phyloP scores from a whole-genome alignment of 176 grass and related monocot genomes.

The Otatea glauca region DNA sequence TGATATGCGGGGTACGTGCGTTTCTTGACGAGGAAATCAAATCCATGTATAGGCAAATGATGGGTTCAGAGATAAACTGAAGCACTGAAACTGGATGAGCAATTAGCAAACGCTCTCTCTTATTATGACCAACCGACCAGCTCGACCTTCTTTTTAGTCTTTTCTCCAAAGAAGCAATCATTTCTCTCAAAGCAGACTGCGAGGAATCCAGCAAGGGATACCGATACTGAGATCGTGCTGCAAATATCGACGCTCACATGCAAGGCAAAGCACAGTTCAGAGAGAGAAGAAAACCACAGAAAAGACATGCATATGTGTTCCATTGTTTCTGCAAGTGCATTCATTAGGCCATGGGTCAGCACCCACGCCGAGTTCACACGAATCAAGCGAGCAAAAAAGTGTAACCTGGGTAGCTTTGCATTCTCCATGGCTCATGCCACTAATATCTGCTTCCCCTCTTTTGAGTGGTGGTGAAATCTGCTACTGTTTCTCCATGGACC shows the following conservation, averaged over 20 bases:
- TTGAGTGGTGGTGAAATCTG: not conserved
- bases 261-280: conserved; percentile 6
- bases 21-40: conserved; percentile 29
- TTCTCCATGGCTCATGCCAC: conserved; percentile 32
- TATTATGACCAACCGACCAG: conserved; percentile 27
- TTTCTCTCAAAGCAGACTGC: not conserved
- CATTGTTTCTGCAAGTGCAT: conserved; percentile 36
- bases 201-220: not conserved
- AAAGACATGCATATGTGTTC: conserved; percentile 16
- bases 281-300: conserved; percentile 2
- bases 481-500: not conserved
- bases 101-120: not conserved
- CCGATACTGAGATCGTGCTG: not conserved
- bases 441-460: conserved; percentile 33
- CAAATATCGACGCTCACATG: conserved; percentile 27
- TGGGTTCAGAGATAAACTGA: conserved; percentile 10
- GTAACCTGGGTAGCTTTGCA: not conserved
- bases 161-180: conserved; percentile 2
- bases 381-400: conserved; percentile 16
- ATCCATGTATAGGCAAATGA: not conserved
- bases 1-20: not conserved
- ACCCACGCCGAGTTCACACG: conserved; percentile 28
- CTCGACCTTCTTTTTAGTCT: conserved; percentile 19
- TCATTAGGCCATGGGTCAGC: conserved; percentile 47
- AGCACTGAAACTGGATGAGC: not conserved